Base-by-base conservation (phyloP, 1,139 yeast species). In the Debaryomycetaceae sp. region DNA sequence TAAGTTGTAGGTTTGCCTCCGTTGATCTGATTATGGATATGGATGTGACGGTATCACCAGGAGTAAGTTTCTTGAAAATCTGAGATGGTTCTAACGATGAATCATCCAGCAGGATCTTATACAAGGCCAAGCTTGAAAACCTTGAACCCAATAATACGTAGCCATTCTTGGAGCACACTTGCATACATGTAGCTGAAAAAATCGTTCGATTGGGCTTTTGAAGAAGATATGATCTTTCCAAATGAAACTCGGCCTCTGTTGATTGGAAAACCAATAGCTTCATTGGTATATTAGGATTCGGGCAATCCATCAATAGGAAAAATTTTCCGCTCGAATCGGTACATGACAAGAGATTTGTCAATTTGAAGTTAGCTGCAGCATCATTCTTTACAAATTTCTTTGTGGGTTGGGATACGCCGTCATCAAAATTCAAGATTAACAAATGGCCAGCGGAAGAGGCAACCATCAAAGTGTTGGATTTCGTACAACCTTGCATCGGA, bases 41-140 rank as follows among this genome's bases (percentile, higher is more conserved):
- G 0, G 83, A 74, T 0, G 96, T 82, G 5, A 86, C 78, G 0
- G 95, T 80, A 55, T 88, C 96, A n/a, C 95, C 95, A 1, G 80
- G 70, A 11, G 81, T 72, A 9, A 85, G 54, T 51, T 81, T 81
- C 51, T 80, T 76, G 67, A 76, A 77, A 13, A 76, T 54, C 1
- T 59, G 54, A 3, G 57, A 43, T 24, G 65, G 51, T 5, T 67
- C 56, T 24, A 49, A 53, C 3, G 49, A 49, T 5, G 57, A 54
- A 1, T 53, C 40, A 6, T 42, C 36, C 8, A 42, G 41, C 6
- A 52, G 42, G 11, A 83, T 54, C 42, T 76, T 70, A 54, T 81
- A 87, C 1, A 82, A 60, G 5, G 83, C 81, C 7, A 88, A 41
- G 1, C 88, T 78, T 9, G 89, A 87, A 56, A 76, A 80, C 46